These are phyloP conservation scores for Ambrosiella cleistominuta DNA, from an alignment of 2,329 filamentous ascomycete genomes.

Conservation along the genomic window DNA sequence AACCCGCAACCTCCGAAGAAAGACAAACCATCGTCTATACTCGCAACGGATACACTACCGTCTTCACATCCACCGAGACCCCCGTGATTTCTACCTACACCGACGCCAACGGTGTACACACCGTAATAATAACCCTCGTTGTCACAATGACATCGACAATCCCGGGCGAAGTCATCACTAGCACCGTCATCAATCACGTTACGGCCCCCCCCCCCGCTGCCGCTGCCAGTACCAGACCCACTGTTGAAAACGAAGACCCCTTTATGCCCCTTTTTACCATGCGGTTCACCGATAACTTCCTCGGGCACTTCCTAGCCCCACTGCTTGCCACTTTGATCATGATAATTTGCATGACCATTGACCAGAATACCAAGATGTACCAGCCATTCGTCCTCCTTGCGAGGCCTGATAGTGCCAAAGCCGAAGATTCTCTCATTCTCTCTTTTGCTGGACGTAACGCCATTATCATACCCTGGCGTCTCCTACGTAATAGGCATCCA, in stretches of 20 bases:
- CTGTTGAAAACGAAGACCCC: neutral
- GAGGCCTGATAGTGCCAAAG: neutral
- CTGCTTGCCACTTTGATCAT: conserved; percentile 4
- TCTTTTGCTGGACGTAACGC: conserved; percentile 5
- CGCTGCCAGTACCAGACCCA: neutral
- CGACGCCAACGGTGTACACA: neutral
- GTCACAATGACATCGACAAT: neutral
- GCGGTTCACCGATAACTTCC: conserved; percentile 3
- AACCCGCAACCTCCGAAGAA: neutral
- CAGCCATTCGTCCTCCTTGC: conserved; percentile 7
- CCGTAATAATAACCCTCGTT: neutral
- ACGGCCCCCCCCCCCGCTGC: neutral
- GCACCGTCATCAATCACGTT: conserved; percentile 1
- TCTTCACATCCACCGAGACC: neutral
- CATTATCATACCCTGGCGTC: conserved; percentile 2
- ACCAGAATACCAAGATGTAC: conserved; percentile 10
- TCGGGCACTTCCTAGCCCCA: conserved; percentile 7
- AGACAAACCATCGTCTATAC: neutral
- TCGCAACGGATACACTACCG: neutral
- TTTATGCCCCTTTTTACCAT: neutral
- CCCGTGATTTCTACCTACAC: neutral
- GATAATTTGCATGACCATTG: conserved; percentile 3
- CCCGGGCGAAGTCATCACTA: neutral
- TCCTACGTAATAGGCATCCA: conserved; percentile 1
- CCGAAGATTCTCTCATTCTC: conserved; percentile 3